Evolutionary conservation across 169 alveolate species (phyloP), one percentile per base, ranked within the genome.

Genomic region (Babesia bigemina): DNA sequence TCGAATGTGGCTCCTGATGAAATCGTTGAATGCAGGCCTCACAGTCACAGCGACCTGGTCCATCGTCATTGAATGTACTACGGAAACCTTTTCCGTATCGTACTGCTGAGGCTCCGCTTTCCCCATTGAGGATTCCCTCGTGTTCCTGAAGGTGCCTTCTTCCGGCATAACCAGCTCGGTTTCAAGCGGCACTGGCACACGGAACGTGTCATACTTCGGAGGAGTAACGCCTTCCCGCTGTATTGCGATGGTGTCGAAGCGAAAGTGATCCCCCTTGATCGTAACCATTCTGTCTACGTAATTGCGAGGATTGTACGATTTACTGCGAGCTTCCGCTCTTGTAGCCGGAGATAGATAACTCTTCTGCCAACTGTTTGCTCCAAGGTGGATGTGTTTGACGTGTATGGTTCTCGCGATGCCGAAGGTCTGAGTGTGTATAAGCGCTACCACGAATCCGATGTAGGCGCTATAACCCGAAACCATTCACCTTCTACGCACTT

Each of bases 1-100:
- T 19, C 22, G 71, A 12, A 66, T 74, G 58, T 60, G 52, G 28
- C 47, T 19, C 29, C 67, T 45, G 33, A 83, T 66, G 21, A 75
- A 67, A n/a, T n/a, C 33, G 62, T 61, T 59, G 74, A 83, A 83
- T 21, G 90, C 75, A 8, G 60, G 19, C 50, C 90, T 42, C 22
- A 83, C 70, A 61, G 60, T 52, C n/a, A 66, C 82, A 1, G 88
- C 79, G 75, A 72, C 47, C 59, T 81, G 85, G 29, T 50, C 66
- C 49, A 53, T 17, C 12, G 66, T 17, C 58, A 47, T 53, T 7
- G 50, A 10, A 2, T 10, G 13, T 17, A 48, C 17, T 4, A 50
- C 53, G 16, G 63, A 17, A 16, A 6, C 21, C n/a, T 10, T 29
- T 52, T 47, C 75, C 7, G 44, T 12, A 9, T 14, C 39, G 9